phyloP scores from a whole-genome alignment of 768 basidiomycete genomes.

The Pleurotus tuber-regium region DNA sequence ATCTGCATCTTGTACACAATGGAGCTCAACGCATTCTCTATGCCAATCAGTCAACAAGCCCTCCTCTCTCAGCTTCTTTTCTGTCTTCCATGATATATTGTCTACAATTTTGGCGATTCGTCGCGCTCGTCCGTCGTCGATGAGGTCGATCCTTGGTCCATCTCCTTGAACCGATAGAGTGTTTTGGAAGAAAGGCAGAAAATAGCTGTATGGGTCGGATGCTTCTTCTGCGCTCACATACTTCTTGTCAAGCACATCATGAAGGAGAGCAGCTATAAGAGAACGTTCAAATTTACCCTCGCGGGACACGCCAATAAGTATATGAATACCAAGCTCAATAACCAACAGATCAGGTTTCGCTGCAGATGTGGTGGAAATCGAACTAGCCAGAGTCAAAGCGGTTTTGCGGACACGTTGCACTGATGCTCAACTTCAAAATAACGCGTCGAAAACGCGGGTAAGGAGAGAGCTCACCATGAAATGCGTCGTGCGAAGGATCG shows the following conservation, averaged over 20 bases:
- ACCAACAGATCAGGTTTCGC: slow-evolving; percentile 65
- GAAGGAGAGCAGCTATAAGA: slow-evolving; percentile 84
- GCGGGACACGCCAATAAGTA: background rate
- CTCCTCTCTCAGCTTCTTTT: slow-evolving; percentile 58
- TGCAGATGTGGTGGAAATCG: slow-evolving; percentile 25
- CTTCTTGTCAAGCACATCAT: slow-evolving; percentile 87
- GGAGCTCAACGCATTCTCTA: slow-evolving; percentile 66
- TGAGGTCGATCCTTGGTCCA: slow-evolving; percentile 40
- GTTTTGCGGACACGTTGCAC: slow-evolving; percentile 82
- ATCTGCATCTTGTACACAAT: slow-evolving; percentile 81
- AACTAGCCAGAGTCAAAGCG: slow-evolving; percentile 64
- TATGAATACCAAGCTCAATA: slow-evolving; percentile 62
- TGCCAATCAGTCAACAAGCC: slow-evolving; percentile 69
- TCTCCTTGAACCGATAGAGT: slow-evolving; percentile 36
- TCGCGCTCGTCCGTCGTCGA: slow-evolving; percentile 58
- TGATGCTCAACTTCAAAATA: slow-evolving; percentile 24
- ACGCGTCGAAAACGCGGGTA: slow-evolving; percentile 10
- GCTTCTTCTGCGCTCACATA: slow-evolving; percentile 60
- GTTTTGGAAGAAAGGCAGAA: slow-evolving; percentile 61
- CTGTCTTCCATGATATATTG: slow-evolving; percentile 84
- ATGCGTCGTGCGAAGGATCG: slow-evolving; percentile 79
- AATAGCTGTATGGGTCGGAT: slow-evolving; percentile 58
- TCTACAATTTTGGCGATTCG: slow-evolving; percentile 63
- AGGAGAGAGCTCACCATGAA: slow-evolving; percentile 58
- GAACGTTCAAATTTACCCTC: background rate